These are phyloP conservation scores for Chaetomium sp. DNA, from an alignment of 2,329 filamentous ascomycete species.

Conservation along the genomic window DNA sequence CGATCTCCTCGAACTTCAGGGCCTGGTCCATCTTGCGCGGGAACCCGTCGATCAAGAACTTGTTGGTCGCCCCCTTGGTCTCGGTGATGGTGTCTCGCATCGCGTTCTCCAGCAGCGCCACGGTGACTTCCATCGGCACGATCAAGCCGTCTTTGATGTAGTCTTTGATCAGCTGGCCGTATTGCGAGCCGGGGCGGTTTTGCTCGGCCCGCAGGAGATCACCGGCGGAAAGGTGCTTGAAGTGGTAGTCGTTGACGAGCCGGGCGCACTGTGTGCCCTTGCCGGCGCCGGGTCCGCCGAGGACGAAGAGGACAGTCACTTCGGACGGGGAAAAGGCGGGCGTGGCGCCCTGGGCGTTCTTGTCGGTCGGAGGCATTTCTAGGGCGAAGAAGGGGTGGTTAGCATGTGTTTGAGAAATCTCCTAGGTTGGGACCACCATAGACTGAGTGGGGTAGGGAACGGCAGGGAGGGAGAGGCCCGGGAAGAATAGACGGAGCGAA, in stretches of 20 bases:
- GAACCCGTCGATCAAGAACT: constrained; percentile 79
- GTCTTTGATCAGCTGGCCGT: constrained; percentile 84
- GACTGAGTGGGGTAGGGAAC: no score
- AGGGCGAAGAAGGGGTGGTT: constrained; percentile 12
- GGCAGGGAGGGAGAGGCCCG: no score
- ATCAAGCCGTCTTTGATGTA: constrained; percentile 94
- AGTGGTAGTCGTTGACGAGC: constrained; percentile 80
- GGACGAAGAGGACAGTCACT: constrained; percentile 92
- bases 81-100: constrained; percentile 64
- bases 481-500: no score
- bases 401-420: background rate
- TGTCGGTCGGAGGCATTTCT: constrained; percentile 31
- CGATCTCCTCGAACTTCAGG: constrained; percentile 81
- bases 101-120: constrained; percentile 87
- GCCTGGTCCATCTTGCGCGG: constrained; percentile 97
- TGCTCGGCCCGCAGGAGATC: constrained; percentile 93
- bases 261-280: constrained; percentile 94
- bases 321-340: constrained; percentile 69
- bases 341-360: constrained; percentile 35
- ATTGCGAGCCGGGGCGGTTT: constrained; percentile 75
- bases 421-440: no score
- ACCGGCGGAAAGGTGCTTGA: constrained; percentile 88
- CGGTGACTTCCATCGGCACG: constrained; percentile 98
- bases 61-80: constrained; percentile 32
- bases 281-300: constrained; percentile 89